A percentile compares a stretch with the other conserved stretches of the same genome.
phyloP scores from a whole-genome alignment of 2,329 filamentous ascomycete genomes.

The Hymenoscyphus albidus region DNA sequence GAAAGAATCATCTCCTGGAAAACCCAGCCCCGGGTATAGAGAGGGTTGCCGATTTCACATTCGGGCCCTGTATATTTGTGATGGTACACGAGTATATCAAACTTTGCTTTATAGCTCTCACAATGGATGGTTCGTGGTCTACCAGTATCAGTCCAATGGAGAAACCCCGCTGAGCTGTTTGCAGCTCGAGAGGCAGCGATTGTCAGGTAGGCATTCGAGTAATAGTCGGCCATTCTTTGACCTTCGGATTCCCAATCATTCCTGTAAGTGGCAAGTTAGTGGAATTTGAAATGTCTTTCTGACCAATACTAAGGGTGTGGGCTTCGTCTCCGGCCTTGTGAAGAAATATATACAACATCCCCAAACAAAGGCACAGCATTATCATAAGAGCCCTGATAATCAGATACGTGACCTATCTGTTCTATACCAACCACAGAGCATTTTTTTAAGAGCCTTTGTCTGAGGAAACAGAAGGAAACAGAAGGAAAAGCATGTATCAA shows the following conservation, averaged over 20 bases:
- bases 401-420: no score
- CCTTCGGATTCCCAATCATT: slow-evolving; percentile 9
- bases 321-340: no score
- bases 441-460: background rate
- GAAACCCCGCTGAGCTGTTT: slow-evolving; percentile 2
- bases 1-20: background rate
- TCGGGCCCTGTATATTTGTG: background rate
- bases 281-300: background rate
- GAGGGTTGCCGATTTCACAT: background rate
- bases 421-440: no score
- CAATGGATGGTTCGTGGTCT: background rate
- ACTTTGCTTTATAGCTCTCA: background rate
- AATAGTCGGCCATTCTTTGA: slow-evolving; percentile 8
- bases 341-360: no score
- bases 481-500: background rate
- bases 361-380: no score
- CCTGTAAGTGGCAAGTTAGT: background rate
- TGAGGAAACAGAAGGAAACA: background rate
- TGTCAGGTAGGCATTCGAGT: slow-evolving; percentile 4
- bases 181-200: slow-evolving; percentile 30
- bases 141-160: background rate
- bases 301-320: background rate
- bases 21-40: background rate
- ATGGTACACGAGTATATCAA: background rate
- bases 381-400: no score